phyloP scores from a whole-genome alignment of 1,139 yeast species.

The Candida freyschussii region DNA sequence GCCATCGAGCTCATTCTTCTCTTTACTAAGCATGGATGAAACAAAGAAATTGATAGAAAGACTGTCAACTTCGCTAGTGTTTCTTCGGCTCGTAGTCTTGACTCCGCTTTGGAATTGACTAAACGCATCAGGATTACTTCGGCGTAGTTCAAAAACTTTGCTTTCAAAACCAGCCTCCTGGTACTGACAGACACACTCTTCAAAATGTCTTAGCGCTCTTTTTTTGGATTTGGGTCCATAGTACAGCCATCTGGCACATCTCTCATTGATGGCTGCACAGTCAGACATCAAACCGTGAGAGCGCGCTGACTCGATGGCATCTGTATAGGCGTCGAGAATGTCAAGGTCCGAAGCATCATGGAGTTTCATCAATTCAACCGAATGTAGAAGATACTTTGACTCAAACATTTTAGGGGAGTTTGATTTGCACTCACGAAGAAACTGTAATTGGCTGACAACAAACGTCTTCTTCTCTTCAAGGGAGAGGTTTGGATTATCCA shows the following conservation, averaged over 20 bases:
- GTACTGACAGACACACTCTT: constrained; percentile 11
- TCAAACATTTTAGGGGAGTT: constrained; percentile 14
- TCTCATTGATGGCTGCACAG: constrained; percentile 39
- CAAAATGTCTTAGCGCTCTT: constrained; percentile 15
- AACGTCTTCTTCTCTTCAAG: constrained; percentile 4
- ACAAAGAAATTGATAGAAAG: constrained; percentile 13
- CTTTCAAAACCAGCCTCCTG: constrained; percentile 6
- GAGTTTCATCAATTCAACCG: constrained; percentile 16
- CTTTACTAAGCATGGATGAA: constrained; percentile 16
- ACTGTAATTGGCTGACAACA: constrained; percentile 1
- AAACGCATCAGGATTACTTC: constrained; percentile 14
- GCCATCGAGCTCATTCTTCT: constrained; percentile 11
- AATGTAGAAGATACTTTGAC: constrained; percentile 6
- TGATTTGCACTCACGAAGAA: constrained; percentile 9
- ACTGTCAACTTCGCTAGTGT: constrained; percentile 6
- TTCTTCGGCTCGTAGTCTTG: constrained; percentile 3
- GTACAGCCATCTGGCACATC: constrained; percentile 46
- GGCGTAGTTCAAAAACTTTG: constrained; percentile 7
- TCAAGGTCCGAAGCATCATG: constrained; percentile 30
- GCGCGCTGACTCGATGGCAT: constrained; percentile 39
- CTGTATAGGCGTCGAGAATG: constrained; percentile 43
- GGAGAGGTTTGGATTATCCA: constrained; percentile 10
- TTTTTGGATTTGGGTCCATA: constrained; percentile 25
- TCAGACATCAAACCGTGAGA: constrained; percentile 34
- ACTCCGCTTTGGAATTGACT: constrained; percentile 10